Percentiles rank a stretch among this genome's conserved stretches.
These are phyloP conservation scores for Russula earlei DNA, from an alignment of 768 basidiomycete genomes.

Conservation along the genomic window DNA sequence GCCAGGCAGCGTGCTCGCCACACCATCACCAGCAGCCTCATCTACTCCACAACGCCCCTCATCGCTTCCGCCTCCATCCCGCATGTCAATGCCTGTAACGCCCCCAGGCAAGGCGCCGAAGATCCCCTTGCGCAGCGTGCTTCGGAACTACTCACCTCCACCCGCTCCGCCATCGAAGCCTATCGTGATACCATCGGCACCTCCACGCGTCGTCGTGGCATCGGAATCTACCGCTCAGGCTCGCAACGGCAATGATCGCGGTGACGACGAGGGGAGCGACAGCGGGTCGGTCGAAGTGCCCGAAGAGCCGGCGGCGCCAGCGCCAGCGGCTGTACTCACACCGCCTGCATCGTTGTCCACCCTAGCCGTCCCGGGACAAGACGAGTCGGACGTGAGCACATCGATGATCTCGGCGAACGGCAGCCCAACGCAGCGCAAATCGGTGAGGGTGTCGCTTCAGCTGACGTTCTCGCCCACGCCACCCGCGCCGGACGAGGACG, in stretches of 20 bases:
- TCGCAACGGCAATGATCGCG: not conserved
- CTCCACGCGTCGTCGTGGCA: too few species aligned
- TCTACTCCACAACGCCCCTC: too few species aligned
- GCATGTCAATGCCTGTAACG: not conserved
- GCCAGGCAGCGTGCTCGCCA: too few species aligned
- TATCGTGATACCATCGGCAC: too few species aligned
- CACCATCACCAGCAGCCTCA: too few species aligned
- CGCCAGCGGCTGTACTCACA: too few species aligned
- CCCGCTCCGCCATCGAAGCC: too few species aligned
- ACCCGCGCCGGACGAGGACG: constrained; percentile 47
- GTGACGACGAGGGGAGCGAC: constrained; percentile 27
- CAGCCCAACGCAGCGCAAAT: constrained; percentile 42
- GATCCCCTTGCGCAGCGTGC: constrained; percentile 51
- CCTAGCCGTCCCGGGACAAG: too few species aligned
- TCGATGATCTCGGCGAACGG: constrained; percentile 20
- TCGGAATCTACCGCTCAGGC: not conserved
- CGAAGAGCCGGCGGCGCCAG: constrained; percentile 28
- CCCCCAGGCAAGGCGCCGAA: constrained; percentile 3
- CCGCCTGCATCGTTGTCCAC: too few species aligned
- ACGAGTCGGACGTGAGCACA: constrained; percentile 27
- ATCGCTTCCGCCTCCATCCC: constrained; percentile 2
- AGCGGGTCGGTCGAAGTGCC: constrained; percentile 44
- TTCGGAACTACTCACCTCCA: constrained; percentile 33
- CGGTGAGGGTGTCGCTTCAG: constrained; percentile 67
- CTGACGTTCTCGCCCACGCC: constrained; percentile 71